phyloP scores from a whole-genome alignment of 2,329 filamentous ascomycete genomes.

The Neopestalotiopsis rosae region DNA sequence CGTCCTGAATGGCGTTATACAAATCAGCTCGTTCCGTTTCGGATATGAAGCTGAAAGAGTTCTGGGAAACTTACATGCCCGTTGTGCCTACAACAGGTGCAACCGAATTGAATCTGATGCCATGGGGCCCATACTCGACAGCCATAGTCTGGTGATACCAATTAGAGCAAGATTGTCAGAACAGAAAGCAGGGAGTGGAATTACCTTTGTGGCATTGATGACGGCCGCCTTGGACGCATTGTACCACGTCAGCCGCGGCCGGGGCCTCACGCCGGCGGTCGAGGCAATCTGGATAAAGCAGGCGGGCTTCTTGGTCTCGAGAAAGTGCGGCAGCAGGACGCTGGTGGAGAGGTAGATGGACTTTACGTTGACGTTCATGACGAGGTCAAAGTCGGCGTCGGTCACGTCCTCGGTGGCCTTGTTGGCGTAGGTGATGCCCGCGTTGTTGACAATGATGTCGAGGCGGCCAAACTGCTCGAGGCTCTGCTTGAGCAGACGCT shows the following conservation, averaged over 20 bases:
- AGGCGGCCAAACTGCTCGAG: slow-evolving; percentile 54
- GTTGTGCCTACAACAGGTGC: slow-evolving; percentile 73
- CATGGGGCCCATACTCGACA: slow-evolving; percentile 73
- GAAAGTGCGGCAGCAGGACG: slow-evolving; percentile 65
- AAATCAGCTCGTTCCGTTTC: not conserved
- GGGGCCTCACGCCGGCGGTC: slow-evolving; percentile 64
- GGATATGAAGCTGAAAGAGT: not conserved
- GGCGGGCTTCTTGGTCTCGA: slow-evolving; percentile 61
- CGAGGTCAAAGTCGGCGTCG: slow-evolving; percentile 68
- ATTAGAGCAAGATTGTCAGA: not conserved
- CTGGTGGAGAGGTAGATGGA: slow-evolving; percentile 66
- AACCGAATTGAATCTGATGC: slow-evolving; percentile 76
- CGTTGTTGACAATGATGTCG: slow-evolving; percentile 67
- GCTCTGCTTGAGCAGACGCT: slow-evolving; percentile 49
- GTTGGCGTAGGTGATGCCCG: slow-evolving; percentile 62
- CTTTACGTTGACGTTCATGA: slow-evolving; percentile 74
- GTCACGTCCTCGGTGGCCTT: slow-evolving; percentile 69
- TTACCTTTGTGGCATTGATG: slow-evolving; percentile 58
- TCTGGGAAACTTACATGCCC: slow-evolving; percentile 50
- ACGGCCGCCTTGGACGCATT: slow-evolving; percentile 70
- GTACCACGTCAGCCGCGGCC: slow-evolving; percentile 71
- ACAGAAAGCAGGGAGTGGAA: not conserved
- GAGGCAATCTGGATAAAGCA: slow-evolving; percentile 71
- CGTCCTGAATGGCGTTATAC: slow-evolving; percentile 33
- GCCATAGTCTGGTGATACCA: slow-evolving; percentile 52